Evolutionary conservation across 2,329 filamentous ascomycete species (phyloP).

Genomic region (Ophiostoma australiae): DNA sequence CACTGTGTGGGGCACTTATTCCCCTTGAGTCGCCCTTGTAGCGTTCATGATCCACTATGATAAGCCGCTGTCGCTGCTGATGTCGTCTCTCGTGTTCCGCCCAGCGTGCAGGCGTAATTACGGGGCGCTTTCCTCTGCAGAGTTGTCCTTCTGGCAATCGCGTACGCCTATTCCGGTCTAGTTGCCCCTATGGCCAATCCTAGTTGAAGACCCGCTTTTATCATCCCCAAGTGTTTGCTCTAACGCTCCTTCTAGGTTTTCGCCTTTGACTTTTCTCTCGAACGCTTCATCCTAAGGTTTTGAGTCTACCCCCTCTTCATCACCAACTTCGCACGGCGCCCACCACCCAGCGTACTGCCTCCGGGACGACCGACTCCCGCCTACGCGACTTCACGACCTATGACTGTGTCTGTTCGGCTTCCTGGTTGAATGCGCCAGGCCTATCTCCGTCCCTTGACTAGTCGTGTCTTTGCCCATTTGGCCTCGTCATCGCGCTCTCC

Average conservation of each 20-base stretch:
- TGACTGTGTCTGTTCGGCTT: slow-evolving; percentile 12
- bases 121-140: not conserved
- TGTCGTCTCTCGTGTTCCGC: not conserved
- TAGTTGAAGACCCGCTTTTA: slow-evolving; percentile 13
- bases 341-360: slow-evolving; percentile 17
- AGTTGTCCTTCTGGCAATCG: slow-evolving; percentile 13
- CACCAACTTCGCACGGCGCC: slow-evolving; percentile 5
- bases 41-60: not conserved
- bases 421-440: slow-evolving; percentile 27
- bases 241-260: slow-evolving; percentile 16
- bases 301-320: slow-evolving; percentile 13
- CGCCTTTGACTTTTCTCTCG: slow-evolving; percentile 23
- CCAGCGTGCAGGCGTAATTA: not conserved
- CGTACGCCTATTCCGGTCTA: slow-evolving; percentile 21
- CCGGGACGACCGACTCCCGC: not conserved
- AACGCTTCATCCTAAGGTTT: slow-evolving; percentile 20
- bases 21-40: not conserved
- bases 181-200: slow-evolving; percentile 19
- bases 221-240: slow-evolving; percentile 15
- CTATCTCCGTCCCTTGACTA: not conserved
- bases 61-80: slow-evolving; percentile 9
- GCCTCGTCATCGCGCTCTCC: slow-evolving; percentile 21
- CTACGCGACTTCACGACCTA: slow-evolving; percentile 14
- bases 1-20: not conserved
- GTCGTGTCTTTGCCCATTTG: slow-evolving; percentile 7